A percentile compares a stretch with the other conserved stretches of the same genome.
phyloP scores from a whole-genome alignment of 148 eudicot genomes.

The Vaccinium myrtillus region DNA sequence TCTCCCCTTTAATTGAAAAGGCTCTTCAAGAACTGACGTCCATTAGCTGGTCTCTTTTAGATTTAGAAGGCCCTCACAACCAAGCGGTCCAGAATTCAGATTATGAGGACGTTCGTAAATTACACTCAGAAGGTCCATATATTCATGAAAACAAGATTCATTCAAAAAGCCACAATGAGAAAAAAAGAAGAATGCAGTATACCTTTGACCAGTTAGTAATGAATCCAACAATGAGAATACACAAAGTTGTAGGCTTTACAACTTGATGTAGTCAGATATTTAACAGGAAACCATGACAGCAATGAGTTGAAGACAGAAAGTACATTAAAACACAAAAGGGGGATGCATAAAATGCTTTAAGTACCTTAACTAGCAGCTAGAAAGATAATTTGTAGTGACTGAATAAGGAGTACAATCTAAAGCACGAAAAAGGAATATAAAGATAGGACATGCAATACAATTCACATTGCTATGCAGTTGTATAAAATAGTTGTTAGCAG shows the following conservation, averaged over 20 bases:
- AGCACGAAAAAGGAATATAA: background rate
- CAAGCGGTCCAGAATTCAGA: background rate
- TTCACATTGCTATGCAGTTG: background rate
- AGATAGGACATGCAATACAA: background rate
- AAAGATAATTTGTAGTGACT: background rate
- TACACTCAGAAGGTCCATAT: background rate
- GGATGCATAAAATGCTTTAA: background rate
- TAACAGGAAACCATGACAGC: background rate
- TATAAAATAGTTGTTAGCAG: background rate
- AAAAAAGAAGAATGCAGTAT: background rate
- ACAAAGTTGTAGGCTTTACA: background rate
- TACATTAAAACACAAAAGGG: background rate
- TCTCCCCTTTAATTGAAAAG: background rate
- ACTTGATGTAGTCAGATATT: background rate
- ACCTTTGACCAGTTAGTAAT: background rate
- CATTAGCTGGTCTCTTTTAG: background rate
- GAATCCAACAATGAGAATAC: background rate
- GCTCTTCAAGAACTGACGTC: background rate
- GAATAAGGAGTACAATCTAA: background rate
- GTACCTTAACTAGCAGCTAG: background rate
- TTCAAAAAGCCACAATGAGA: background rate
- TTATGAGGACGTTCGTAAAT: background rate
- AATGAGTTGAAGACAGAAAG: background rate
- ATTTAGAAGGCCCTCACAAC: background rate
- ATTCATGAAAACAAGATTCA: constrained; percentile 6